These are phyloP conservation scores for Pelargonium australe DNA, from an alignment of 441 rosid genomes.

Conservation along the genomic window DNA sequence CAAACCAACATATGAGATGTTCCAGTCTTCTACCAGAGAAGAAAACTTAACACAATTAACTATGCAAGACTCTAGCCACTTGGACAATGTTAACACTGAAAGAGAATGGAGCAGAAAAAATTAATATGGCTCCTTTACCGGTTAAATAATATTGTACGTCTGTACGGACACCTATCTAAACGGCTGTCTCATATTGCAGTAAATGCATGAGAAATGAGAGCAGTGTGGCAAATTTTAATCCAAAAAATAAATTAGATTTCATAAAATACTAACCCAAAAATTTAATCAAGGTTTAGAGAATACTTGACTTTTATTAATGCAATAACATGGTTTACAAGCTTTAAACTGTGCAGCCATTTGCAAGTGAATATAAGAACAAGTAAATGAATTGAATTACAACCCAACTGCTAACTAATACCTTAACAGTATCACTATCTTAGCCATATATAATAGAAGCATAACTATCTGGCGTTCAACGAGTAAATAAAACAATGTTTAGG, in stretches of 20 bases:
- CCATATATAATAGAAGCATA: constrained; percentile 8
- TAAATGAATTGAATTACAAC: not conserved
- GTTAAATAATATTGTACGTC: not conserved
- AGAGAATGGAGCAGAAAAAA: not conserved
- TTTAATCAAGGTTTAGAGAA: not conserved
- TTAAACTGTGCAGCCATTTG: not conserved
- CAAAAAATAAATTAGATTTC: not conserved
- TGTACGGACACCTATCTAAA: not conserved
- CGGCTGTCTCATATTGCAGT: not conserved
- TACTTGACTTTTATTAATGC: constrained; percentile 1
- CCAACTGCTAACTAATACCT: constrained; percentile 3
- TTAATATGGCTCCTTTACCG: not conserved
- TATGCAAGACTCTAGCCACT: not conserved
- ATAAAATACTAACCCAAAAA: not conserved
- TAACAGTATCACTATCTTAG: constrained; percentile 10
- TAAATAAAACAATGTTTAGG: constrained; percentile 1
- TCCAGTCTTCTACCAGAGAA: not conserved
- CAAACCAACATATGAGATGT: not conserved
- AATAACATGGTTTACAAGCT: constrained; percentile 6
- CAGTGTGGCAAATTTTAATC: not conserved
- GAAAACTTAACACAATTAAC: not conserved
- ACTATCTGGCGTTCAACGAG: constrained; percentile 6
- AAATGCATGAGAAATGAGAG: not conserved
- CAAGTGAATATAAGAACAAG: not conserved
- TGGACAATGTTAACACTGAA: not conserved